Base-by-base conservation (phyloP, 208 protist species). In the Angomonas ambiguus region DNA sequence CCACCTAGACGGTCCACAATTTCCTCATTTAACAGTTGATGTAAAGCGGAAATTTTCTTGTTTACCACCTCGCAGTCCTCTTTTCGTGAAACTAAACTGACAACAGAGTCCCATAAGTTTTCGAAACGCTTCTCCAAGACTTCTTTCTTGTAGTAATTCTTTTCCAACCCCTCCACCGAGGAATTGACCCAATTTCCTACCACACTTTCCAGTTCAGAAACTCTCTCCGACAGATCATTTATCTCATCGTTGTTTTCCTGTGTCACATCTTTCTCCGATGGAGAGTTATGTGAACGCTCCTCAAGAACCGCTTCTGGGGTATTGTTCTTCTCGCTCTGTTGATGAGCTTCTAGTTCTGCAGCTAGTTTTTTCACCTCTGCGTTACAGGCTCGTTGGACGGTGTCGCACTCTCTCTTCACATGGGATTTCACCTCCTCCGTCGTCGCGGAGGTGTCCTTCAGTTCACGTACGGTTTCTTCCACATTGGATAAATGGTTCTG, bases 121-220 rank as follows among this genome's bases (percentile, higher is more conserved):
- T 88, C 81, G 53, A 94, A 70, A 28, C 88, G 82, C 59, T 79
- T 77, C 59, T 94, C 88, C 16, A 93, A 56, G 65, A 86, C 57
- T 5, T 68, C 31, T 34, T 69, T 72, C 10, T 61, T 71, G 65
- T 87, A 88, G 58, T 42, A 71, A 27, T 51, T 59, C 56, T 0
- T 24, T 2, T 35, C 63, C 61, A 0, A 57, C 56, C 18, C 32
- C 61, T 11, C 18, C 27, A 13, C 60, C 55, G 10, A 8, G 4
- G 24, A 16, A 20, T 34, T 59, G 25, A 20, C 11, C 53, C 53
- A 32, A 16, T 13, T 30, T 3, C 25, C 27, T 28, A 59, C 25
- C 20, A 3, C 24, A n/a, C 11, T 31, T 28, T 34, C 30, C 25
- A 34, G 22, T 28, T 34, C 22, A 8, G 20, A 55, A 27, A 55